These are phyloP conservation scores for Adansonia madagascariensis DNA, from an alignment of 441 rosid genomes.

Conservation along the genomic window DNA sequence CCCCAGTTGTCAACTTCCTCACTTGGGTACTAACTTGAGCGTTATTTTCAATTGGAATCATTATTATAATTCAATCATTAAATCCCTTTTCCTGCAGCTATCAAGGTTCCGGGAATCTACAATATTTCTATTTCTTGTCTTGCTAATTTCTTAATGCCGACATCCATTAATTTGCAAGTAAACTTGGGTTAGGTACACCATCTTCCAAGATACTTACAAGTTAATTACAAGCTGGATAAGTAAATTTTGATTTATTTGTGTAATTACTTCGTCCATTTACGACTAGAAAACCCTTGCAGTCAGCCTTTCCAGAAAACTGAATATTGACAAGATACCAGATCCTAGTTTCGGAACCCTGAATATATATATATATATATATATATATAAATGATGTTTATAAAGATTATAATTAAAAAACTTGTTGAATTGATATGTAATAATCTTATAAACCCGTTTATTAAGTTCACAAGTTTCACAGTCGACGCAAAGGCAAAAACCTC, in stretches of 20 bases:
- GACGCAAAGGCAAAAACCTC: too few species aligned
- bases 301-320: too few species aligned
- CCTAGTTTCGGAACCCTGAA: too few species aligned
- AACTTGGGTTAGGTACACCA: neutral
- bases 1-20: neutral
- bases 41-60: neutral
- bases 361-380: too few species aligned
- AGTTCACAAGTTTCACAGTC: too few species aligned
- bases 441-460: too few species aligned
- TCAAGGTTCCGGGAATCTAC: slow-evolving; percentile 3
- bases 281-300: too few species aligned
- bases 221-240: neutral
- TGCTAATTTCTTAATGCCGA: neutral
- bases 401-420: too few species aligned
- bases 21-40: neutral
- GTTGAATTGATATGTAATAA: too few species aligned
- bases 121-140: neutral
- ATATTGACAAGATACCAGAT: too few species aligned
- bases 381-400: too few species aligned
- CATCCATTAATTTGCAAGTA: neutral
- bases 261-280: too few species aligned
- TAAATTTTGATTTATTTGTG: neutral
- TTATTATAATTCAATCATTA: neutral
- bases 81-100: neutral
- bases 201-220: neutral